Base-by-base conservation (phyloP, 768 basidiomycete species). In the Coprinellus micaceus region DNA sequence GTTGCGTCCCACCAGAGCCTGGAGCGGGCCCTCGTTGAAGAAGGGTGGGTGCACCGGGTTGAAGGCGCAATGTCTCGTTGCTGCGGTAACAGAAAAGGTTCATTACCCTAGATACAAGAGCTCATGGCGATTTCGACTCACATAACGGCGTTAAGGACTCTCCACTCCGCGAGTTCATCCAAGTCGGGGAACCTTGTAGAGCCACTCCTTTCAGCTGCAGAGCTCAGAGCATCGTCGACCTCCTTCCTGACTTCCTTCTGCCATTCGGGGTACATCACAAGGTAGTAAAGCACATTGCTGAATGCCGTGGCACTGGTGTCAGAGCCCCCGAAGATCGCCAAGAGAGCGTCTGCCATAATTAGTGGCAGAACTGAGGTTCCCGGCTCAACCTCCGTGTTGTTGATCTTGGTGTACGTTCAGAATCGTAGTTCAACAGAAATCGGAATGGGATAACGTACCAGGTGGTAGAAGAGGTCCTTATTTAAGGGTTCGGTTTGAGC, bases 41-140 rank as follows among this genome's bases (percentile, higher is more conserved):
- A 17, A 65, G 61, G 43, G 67, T 69, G 7, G 68, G 65, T 2
- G 74, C 58, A 13, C 73, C 66, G 2, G 75, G 74, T 40, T 67
- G 64, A 15, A 77, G 60, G 13, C 73, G 70, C 11, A 75, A 62
- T 4, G 68, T 64, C 55, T 77, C 74, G 43, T 73, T 72, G 51
- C 74, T 77, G 53, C 15, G 3, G 11, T 28, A 24, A 3, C 26
- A n/a, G 4, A 53, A 19, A 41, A 15, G 6, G 26, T 5, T 39
- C 26, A 25, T 19, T 24, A 37, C 13, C 29, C 9, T 6, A 10
- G 40, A 13, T 53, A n/a, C 28, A 25, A 44, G 24, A 5, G 50
- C 12, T n/a, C 13, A 53, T n/a, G 30, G 9, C 25, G 15, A n/a
- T 4, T 12, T 10, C 5, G 9, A 67, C 72, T 37, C 54, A 75